phyloP scores from a whole-genome alignment of 352 stramenopile genomes.

The Thraustochytrium sp. region DNA sequence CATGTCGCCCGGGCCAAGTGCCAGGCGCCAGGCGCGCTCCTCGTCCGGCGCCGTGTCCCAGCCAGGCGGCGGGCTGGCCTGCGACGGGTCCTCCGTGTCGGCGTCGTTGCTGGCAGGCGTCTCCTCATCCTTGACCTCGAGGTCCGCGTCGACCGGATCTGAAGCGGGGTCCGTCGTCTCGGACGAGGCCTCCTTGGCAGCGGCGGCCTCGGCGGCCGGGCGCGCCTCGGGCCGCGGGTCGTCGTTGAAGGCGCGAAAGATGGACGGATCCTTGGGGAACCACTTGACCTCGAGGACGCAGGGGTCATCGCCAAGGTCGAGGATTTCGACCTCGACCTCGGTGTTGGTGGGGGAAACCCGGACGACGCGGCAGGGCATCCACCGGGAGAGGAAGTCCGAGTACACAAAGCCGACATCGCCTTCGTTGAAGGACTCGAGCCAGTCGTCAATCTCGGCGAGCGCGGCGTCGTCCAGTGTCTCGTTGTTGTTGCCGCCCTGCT shows the following conservation, averaged over 20 bases:
- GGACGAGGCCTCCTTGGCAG: no score
- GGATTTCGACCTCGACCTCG: constrained; percentile 27
- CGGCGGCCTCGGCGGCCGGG: no score
- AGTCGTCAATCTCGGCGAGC: background rate
- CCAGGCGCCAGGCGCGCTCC: background rate
- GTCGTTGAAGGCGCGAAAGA: background rate
- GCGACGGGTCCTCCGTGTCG: background rate
- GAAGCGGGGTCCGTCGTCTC: no score
- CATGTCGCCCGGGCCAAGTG: background rate
- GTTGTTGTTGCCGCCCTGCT: background rate
- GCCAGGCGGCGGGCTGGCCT: background rate
- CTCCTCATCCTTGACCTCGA: background rate
- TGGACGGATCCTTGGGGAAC: constrained; percentile 8
- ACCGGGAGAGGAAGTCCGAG: background rate
- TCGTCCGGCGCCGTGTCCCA: background rate
- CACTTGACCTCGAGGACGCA: background rate
- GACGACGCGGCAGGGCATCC: constrained; percentile 1
- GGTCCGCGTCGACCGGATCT: background rate
- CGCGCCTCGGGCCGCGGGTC: no score
- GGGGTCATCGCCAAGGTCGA: constrained; percentile 6
- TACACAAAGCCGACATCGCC: background rate
- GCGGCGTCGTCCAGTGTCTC: background rate
- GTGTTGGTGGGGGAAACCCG: constrained; percentile 28
- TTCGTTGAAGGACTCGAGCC: background rate
- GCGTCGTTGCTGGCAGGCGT: no score